Base-by-base conservation (phyloP, 768 basidiomycete genomes). In the Dioszegia crocea region DNA sequence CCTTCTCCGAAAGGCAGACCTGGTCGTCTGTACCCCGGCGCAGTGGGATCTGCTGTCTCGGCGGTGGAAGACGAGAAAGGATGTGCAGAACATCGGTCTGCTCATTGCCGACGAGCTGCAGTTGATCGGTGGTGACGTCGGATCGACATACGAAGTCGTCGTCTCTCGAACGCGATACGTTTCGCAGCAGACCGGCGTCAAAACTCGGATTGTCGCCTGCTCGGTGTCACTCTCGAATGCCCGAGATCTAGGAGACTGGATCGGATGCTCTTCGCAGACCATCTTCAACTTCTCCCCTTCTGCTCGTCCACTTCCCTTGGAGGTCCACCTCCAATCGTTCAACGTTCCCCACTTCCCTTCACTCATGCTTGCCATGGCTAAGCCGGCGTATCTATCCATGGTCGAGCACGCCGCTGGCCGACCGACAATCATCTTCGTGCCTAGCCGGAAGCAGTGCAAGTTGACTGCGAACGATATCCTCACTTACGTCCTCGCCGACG, bases 341-440 rank as follows among this genome's bases (percentile, higher is more conserved):
- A 84, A 84, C 26, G 89, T 92, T 45, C 90, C 92, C n/a, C 96
- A 98, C 72, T 96, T 94, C 84, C 92, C 96, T 0, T 96, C 92
- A 0, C 81, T 99, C 40, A 98, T 99, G 94, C 91, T 98, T 60
- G 84, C 92, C 44, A 98, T 99, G 96, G 92, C 93, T 9, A 98
- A 98, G 74, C 96, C 96, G 0, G 89, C 94, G 0, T 98, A 97
- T 75, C 84, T 98, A 6, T 86, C 93, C 29, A 88, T 97, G 60
- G 80, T 86, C 43, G 94, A 99, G 71, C 86, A 91, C 64, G 86
- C 96, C 0, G 83, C 85, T 0, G 82, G 84, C 3, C 89, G 88
- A 67, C 93, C 93, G 0, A 89, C 91, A 62, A 87, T 98, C 67
- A 79, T 89, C 62, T 98, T 98, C 61, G 94, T 98, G 0, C 88